A percentile compares a stretch with the other conserved stretches of the same genome.
Evolutionary conservation across 2,329 filamentous ascomycete species (phyloP).

Genomic region (Calycina herbarum): DNA sequence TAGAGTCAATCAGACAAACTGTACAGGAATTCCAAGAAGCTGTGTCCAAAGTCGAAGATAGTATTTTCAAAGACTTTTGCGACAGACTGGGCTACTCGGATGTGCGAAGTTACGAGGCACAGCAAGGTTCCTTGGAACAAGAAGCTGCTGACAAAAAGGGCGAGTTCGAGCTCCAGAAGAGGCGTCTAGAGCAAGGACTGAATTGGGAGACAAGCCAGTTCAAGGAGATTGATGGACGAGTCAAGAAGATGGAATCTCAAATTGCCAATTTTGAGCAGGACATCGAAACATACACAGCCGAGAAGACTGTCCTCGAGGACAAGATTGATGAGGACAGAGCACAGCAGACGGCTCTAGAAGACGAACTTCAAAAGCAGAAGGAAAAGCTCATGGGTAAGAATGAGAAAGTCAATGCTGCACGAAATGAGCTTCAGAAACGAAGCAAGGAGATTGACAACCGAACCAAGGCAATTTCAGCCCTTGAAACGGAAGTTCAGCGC

Average conservation of each 20-base stretch:
- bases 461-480: slow-evolving; percentile 70
- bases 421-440: slow-evolving; percentile 77
- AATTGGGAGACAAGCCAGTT: slow-evolving; percentile 56
- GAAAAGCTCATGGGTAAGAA: slow-evolving; percentile 67
- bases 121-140: slow-evolving; percentile 89
- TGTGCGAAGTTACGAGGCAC: slow-evolving; percentile 89
- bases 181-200: slow-evolving; percentile 64
- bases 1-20: slow-evolving; percentile 61
- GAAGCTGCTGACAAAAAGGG: slow-evolving; percentile 84
- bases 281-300: slow-evolving; percentile 66
- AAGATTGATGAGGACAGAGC: slow-evolving; percentile 71
- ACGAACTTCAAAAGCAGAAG: slow-evolving; percentile 69
- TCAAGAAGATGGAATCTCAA: slow-evolving; percentile 66
- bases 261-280: slow-evolving; percentile 67
- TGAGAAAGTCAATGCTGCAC: slow-evolving; percentile 75
- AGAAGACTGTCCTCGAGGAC: slow-evolving; percentile 74
- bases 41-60: slow-evolving; percentile 81
- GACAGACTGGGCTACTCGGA: slow-evolving; percentile 80
- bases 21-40: slow-evolving; percentile 59
- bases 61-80: slow-evolving; percentile 85
- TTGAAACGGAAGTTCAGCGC: slow-evolving; percentile 86
- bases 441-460: slow-evolving; percentile 78
- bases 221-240: slow-evolving; percentile 63
- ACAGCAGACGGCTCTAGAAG: slow-evolving; percentile 73
- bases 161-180: slow-evolving; percentile 82